phyloP scores from a whole-genome alignment of 352 stramenopile genomes.

The Pythium sukuiense region DNA sequence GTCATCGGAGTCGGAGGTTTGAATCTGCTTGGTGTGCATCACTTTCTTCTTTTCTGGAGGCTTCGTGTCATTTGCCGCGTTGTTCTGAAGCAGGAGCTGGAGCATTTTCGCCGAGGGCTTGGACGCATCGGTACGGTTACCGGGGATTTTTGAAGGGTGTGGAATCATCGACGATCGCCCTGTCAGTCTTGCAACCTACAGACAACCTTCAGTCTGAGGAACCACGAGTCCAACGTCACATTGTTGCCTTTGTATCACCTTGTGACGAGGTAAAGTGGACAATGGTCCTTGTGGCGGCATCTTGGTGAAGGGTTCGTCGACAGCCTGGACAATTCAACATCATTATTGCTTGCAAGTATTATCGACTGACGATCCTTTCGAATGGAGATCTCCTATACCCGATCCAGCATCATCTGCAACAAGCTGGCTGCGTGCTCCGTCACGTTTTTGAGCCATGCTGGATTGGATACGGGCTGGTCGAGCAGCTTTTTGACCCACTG shows the following conservation, averaged over 20 bases:
- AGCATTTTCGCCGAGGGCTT: slow-evolving; percentile 15
- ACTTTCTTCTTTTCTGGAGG: slow-evolving; percentile 15
- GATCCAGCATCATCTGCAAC: slow-evolving; percentile 52
- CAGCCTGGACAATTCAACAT: slow-evolving; percentile 20
- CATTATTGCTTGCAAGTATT: slow-evolving; percentile 1
- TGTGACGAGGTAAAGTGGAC: slow-evolving; percentile 44
- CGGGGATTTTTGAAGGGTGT: neutral
- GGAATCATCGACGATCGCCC: neutral
- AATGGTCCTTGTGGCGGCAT: slow-evolving; percentile 65
- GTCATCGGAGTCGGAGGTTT: slow-evolving; percentile 61
- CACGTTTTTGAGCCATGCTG: slow-evolving; percentile 61
- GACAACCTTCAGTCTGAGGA: neutral
- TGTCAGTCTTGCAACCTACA: slow-evolving; percentile 29
- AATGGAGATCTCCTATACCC: slow-evolving; percentile 28
- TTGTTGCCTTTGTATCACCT: slow-evolving; percentile 19
- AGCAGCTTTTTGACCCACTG: slow-evolving; percentile 63
- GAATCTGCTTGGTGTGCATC: slow-evolving; percentile 47
- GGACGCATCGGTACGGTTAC: neutral
- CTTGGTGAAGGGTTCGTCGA: slow-evolving; percentile 61
- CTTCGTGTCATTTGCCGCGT: neutral
- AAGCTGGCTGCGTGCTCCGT: slow-evolving; percentile 42
- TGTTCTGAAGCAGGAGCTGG: slow-evolving; percentile 13
- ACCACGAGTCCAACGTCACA: neutral
- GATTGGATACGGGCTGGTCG: slow-evolving; percentile 51
- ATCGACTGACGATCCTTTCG: neutral